Conservation (phyloP, 345 rosid species). For the Clarkia xantiana region DNA sequence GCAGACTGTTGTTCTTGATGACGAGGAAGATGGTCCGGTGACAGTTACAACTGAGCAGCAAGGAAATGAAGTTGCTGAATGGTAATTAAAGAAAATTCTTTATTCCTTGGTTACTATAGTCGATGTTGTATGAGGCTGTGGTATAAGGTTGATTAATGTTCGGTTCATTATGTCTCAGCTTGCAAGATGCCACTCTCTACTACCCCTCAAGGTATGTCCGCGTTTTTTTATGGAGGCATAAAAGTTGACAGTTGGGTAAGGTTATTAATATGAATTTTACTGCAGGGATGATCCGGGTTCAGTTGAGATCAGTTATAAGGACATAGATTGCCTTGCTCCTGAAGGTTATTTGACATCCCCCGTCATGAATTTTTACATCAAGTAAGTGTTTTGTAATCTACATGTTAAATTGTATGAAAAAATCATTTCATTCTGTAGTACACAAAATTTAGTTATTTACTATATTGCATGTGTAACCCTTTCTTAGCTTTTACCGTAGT, state of each 20-base stretch:
- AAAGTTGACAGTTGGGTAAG: not conserved
- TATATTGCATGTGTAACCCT: too few species aligned
- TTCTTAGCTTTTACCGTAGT: too few species aligned
- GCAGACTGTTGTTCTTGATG: conserved; percentile 41
- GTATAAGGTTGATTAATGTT: conserved; percentile 1
- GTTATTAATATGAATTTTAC: conserved; percentile 9
- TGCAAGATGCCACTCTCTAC: conserved; percentile 35
- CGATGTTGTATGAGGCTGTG: too few species aligned
- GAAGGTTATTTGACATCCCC: conserved; percentile 52
- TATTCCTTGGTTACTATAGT: conserved; percentile 5
- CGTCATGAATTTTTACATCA: conserved; percentile 72
- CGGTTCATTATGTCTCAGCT: conserved; percentile 28
- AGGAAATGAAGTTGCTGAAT: conserved; percentile 24
- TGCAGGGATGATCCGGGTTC: conserved; percentile 59
- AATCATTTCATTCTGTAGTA: too few species aligned
- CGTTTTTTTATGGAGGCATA: too few species aligned
- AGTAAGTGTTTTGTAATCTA: conserved; percentile 22
- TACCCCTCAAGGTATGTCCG: conserved; percentile 64
- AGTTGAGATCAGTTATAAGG: conserved; percentile 49
- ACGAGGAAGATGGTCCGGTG: conserved; percentile 50
- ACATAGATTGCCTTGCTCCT: conserved; percentile 57
- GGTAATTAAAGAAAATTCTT: conserved; percentile 20
- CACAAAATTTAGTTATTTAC: too few species aligned
- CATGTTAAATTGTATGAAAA: not conserved
- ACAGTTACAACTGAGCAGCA: conserved; percentile 17